These are phyloP conservation scores for Musa schizocarpa DNA, from an alignment of 176 grass and related monocot species.

Conservation along the genomic window DNA sequence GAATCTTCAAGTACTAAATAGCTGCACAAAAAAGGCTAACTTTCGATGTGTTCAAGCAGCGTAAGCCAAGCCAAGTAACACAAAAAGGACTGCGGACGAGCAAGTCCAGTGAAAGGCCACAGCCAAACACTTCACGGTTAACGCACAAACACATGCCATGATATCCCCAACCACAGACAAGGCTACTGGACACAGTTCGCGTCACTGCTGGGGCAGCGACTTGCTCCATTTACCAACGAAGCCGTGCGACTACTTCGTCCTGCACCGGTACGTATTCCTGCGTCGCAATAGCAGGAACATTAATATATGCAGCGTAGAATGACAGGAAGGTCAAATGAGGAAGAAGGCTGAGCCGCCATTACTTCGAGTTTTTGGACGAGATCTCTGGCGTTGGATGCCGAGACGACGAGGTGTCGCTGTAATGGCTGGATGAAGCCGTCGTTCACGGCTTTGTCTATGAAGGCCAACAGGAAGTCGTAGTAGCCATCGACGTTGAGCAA, in stretches of 20 bases:
- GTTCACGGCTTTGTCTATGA: conserved; percentile 75
- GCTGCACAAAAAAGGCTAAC: too few relatives aligned
- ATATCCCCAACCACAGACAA: conserved; percentile 24
- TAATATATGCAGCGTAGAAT: too few relatives aligned
- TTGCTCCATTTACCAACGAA: conserved; percentile 60
- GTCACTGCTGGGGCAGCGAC: conserved; percentile 37
- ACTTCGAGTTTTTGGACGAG: conserved; percentile 59
- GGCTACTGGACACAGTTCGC: too few relatives aligned
- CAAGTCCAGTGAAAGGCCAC: too few relatives aligned
- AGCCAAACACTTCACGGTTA: too few relatives aligned
- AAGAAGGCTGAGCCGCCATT: neutral
- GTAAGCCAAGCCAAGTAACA: too few relatives aligned
- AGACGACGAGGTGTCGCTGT: conserved; percentile 78
- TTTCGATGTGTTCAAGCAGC: too few relatives aligned
- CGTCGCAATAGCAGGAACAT: neutral
- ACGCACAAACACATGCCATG: too few relatives aligned
- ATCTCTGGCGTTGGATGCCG: conserved; percentile 30
- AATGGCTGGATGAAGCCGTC: conserved; percentile 79
- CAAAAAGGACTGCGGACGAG: too few relatives aligned
- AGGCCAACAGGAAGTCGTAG: conserved; percentile 71
- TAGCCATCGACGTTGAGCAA: conserved; percentile 88
- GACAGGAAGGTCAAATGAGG: neutral
- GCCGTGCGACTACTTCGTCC: conserved; percentile 43
- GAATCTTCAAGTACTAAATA: too few relatives aligned
- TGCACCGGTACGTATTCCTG: conserved; percentile 55